These are phyloP conservation scores for Komagataella mondaviorum DNA, from an alignment of 805 yeast species.

Conservation along the genomic window DNA sequence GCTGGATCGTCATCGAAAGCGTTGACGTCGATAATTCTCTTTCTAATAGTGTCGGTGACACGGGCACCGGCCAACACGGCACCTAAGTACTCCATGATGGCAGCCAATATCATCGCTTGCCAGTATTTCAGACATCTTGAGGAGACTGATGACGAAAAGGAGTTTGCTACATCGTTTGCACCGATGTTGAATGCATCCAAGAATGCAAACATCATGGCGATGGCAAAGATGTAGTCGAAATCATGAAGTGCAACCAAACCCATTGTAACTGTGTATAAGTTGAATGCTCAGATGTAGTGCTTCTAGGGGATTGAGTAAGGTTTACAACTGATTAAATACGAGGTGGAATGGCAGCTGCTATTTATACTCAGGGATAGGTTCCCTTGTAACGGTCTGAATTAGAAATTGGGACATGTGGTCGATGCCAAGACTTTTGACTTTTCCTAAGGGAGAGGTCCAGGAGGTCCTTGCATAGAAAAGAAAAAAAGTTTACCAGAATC, in stretches of 20 bases:
- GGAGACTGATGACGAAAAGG: slow-evolving; percentile 64
- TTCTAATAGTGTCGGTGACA: slow-evolving; percentile 61
- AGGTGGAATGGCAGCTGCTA: background rate
- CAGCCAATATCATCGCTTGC: slow-evolving; percentile 69
- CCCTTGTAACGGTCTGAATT: background rate
- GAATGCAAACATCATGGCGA: slow-evolving; percentile 57
- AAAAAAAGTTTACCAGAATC: background rate
- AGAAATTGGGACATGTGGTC: background rate
- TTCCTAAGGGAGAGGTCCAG: too few relatives aligned
- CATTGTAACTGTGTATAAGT: background rate
- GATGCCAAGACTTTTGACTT: background rate
- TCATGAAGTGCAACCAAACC: slow-evolving; percentile 23
- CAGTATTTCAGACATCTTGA: slow-evolving; percentile 55
- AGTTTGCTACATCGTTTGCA: slow-evolving; percentile 74
- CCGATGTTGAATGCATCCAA: slow-evolving; percentile 73
- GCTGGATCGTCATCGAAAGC: slow-evolving; percentile 44
- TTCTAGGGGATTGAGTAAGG: background rate
- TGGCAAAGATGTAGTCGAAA: slow-evolving; percentile 60
- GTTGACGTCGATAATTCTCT: slow-evolving; percentile 41
- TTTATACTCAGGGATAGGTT: background rate
- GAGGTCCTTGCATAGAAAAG: background rate
- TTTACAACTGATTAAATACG: background rate
- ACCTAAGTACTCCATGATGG: slow-evolving; percentile 60
- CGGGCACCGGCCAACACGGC: slow-evolving; percentile 64
- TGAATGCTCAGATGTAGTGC: background rate